These are phyloP conservation scores for Sporisorium exsertum DNA, from an alignment of 1,284 basidiomycete species.

Conservation along the genomic window DNA sequence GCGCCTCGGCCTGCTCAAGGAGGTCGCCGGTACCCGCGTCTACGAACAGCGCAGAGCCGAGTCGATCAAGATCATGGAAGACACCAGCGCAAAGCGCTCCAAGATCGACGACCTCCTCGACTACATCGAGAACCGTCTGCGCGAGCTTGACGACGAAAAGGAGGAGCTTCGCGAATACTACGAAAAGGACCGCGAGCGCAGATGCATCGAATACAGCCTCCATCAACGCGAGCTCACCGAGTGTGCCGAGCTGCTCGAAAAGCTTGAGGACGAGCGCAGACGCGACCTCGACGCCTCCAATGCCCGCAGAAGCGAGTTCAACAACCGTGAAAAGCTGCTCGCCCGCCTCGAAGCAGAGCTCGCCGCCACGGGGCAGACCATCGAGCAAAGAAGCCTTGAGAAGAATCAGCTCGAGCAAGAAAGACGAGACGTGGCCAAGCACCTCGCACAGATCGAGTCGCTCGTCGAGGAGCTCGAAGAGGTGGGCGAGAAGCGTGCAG, in stretches of 20 bases:
- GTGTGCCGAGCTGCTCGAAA: conserved; percentile 83
- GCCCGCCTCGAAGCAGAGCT: conserved; percentile 78
- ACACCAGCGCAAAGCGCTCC: conserved; percentile 90
- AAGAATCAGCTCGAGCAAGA: conserved; percentile 81
- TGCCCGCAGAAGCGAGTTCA: conserved; percentile 81
- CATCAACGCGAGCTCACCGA: conserved; percentile 92
- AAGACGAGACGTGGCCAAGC: conserved; percentile 70
- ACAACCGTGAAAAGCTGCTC: conserved; percentile 83
- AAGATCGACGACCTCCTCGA: conserved; percentile 91
- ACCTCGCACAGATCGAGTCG: conserved; percentile 81
- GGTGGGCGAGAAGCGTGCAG: conserved; percentile 58
- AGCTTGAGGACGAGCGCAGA: conserved; percentile 77
- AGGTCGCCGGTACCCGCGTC: conserved; percentile 97
- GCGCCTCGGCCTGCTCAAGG: conserved; percentile 90
- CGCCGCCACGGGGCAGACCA: conserved; percentile 77
- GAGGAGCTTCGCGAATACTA: conserved; percentile 97
- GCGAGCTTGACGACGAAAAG: conserved; percentile 95
- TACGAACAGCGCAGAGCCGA: conserved; percentile 95
- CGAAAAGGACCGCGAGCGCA: conserved; percentile 90
- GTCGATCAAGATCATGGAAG: conserved; percentile 93
- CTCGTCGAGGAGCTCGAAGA: conserved; percentile 82
- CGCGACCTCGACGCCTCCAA: conserved; percentile 84
- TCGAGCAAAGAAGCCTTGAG: conserved; percentile 78
- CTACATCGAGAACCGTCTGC: conserved; percentile 88
- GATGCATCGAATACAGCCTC: conserved; percentile 94